Evolutionary conservation across 2,329 filamentous ascomycete genomes (phyloP).

Genomic region (Penicillium sp.): DNA sequence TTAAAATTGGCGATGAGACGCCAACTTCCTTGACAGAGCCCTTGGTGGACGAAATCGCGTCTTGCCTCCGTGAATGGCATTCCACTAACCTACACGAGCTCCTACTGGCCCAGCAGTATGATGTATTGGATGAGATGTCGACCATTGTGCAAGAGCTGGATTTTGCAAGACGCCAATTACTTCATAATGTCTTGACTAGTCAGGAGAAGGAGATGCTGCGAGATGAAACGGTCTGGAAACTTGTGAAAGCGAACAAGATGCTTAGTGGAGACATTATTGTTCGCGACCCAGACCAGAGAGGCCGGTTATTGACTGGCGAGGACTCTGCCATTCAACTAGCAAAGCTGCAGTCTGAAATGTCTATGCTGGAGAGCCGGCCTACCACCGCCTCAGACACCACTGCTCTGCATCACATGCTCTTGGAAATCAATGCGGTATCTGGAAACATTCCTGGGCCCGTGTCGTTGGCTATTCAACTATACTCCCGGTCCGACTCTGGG

Average conservation of each 20-base stretch:
- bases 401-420: slow-evolving; percentile 74
- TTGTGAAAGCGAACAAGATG: slow-evolving; percentile 92
- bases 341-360: slow-evolving; percentile 92
- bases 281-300: slow-evolving; percentile 78
- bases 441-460: slow-evolving; percentile 74
- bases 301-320: slow-evolving; percentile 83
- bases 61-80: slow-evolving; percentile 96
- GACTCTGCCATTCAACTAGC: slow-evolving; percentile 92
- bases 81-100: slow-evolving; percentile 94
- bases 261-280: slow-evolving; percentile 94
- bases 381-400: slow-evolving; percentile 66
- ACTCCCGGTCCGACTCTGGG: slow-evolving; percentile 66
- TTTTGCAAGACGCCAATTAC: slow-evolving; percentile 79
- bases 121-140: slow-evolving; percentile 76
- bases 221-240: slow-evolving; percentile 91
- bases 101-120: slow-evolving; percentile 78
- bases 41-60: slow-evolving; percentile 94
- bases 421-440: slow-evolving; percentile 80
- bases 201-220: slow-evolving; percentile 79
- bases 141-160: slow-evolving; percentile 80
- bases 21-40: slow-evolving; percentile 86
- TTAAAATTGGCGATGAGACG: slow-evolving; percentile 96
- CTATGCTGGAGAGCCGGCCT: slow-evolving; percentile 81
- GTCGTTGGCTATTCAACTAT: slow-evolving; percentile 75
- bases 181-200: slow-evolving; percentile 89